Conservation (phyloP, 73 alveolate genomes). For the Uronychia binucleata region DNA sequence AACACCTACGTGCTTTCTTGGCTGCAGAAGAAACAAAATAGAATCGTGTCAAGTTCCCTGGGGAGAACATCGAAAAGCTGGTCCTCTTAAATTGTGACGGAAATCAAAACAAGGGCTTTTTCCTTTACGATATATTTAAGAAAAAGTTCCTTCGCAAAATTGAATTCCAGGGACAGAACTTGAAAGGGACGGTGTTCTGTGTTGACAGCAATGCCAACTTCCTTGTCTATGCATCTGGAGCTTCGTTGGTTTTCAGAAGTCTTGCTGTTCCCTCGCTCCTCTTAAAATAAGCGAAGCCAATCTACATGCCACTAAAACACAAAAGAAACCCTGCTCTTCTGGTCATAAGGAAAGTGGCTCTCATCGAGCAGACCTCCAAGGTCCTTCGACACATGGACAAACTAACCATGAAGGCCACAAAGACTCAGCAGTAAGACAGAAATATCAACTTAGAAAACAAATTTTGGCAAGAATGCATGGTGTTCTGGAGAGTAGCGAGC, state of each 20-base stretch:
- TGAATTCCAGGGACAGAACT: not conserved
- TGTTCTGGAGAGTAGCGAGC: not conserved
- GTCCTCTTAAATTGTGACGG: conserved; percentile 33
- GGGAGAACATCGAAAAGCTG: conserved; percentile 10
- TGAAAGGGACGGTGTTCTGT: conserved; percentile 3
- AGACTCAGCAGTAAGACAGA: not conserved
- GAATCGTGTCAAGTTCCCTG: conserved; percentile 35
- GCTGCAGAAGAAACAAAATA: conserved; percentile 10
- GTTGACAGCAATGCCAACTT: conserved; percentile 21
- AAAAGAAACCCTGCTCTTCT: conserved; percentile 39
- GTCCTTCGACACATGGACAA: not conserved
- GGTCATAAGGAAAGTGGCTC: not conserved
- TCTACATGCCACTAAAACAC: conserved; percentile 12
- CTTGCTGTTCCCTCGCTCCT: conserved; percentile 9
- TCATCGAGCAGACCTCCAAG: not conserved
- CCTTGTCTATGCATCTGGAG: conserved; percentile 8
- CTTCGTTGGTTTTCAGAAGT: conserved; percentile 1
- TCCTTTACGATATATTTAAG: conserved; percentile 32
- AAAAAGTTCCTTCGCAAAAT: conserved; percentile 20
- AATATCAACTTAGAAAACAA: not conserved
- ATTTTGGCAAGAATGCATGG: not conserved
- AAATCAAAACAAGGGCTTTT: conserved; percentile 18
- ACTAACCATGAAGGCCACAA: not conserved
- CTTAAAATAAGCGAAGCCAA: conserved; percentile 15
- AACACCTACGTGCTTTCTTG: conserved; percentile 7